These are phyloP conservation scores for Alternaria metachromatica DNA, from an alignment of 2,329 filamentous ascomycete species.

Conservation along the genomic window DNA sequence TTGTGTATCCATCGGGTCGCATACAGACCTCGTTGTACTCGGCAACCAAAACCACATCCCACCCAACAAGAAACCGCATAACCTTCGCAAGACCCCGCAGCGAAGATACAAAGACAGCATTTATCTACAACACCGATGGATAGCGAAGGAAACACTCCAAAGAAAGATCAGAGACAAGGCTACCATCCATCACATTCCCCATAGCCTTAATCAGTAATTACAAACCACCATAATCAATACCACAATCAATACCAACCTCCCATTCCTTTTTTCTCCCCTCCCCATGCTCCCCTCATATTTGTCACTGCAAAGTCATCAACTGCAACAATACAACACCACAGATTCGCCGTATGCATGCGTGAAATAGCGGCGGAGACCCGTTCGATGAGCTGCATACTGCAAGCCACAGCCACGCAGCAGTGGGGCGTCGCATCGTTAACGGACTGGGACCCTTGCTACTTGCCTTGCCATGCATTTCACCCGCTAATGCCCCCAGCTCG, in stretches of 20 bases:
- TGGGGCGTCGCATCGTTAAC: background rate
- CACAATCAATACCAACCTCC: background rate
- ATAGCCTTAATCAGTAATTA: background rate
- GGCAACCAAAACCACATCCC: background rate
- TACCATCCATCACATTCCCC: background rate
- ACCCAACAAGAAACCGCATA: background rate
- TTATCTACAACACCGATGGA: background rate
- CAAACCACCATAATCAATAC: background rate
- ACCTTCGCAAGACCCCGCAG: background rate
- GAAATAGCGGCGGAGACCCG: background rate
- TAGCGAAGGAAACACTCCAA: fast-evolving
- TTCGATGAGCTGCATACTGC: background rate
- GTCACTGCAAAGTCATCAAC: background rate
- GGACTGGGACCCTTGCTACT: background rate
- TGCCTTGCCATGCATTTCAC: background rate
- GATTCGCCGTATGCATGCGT: background rate
- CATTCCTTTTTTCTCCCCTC: background rate
- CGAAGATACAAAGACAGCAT: background rate
- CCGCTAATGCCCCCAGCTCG: no score
- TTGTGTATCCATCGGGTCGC: background rate
- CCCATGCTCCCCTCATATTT: background rate
- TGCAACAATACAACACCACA: background rate
- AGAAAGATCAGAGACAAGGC: background rate
- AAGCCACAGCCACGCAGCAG: background rate
- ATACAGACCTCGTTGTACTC: background rate